These are phyloP conservation scores for Fraxinus latifolia DNA, from an alignment of 305 asterid genomes.

Conservation along the genomic window DNA sequence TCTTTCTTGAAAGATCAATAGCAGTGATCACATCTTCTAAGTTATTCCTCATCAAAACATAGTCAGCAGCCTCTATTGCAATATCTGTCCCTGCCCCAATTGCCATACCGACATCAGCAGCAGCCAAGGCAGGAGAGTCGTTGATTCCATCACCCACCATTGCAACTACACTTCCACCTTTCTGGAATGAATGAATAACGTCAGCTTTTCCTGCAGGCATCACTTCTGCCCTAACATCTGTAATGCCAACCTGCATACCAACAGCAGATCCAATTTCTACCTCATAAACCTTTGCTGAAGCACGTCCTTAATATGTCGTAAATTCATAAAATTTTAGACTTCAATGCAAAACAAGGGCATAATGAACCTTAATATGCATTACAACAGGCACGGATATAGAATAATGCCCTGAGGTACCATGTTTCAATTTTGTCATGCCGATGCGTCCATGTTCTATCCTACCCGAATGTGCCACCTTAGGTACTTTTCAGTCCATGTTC, in stretches of 20 bases:
- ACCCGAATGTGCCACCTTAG: background rate
- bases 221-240: conserved; percentile 93
- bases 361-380: background rate
- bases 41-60: conserved; percentile 86
- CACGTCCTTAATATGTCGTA: background rate
- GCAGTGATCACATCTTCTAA: conserved; percentile 96
- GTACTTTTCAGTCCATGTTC: background rate
- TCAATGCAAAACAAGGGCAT: background rate
- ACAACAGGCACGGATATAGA: background rate
- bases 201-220: conserved; percentile 99
- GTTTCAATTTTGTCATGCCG: background rate
- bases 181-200: conserved; percentile 73
- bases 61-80: conserved; percentile 98
- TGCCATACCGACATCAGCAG: conserved; percentile 98
- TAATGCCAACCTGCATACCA: conserved; percentile 74
- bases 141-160: conserved; percentile 99
- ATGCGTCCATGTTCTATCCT: background rate
- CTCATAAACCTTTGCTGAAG: background rate
- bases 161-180: conserved; percentile 76
- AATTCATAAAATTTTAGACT: background rate
- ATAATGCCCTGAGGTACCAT: background rate
- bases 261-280: background rate
- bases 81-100: conserved; percentile 99
- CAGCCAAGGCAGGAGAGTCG: conserved; percentile 96
- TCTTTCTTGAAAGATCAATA: conserved; percentile 87